These are phyloP conservation scores for Botrytis fragariae DNA, from an alignment of 2,329 filamentous ascomycete species.

Conservation along the genomic window DNA sequence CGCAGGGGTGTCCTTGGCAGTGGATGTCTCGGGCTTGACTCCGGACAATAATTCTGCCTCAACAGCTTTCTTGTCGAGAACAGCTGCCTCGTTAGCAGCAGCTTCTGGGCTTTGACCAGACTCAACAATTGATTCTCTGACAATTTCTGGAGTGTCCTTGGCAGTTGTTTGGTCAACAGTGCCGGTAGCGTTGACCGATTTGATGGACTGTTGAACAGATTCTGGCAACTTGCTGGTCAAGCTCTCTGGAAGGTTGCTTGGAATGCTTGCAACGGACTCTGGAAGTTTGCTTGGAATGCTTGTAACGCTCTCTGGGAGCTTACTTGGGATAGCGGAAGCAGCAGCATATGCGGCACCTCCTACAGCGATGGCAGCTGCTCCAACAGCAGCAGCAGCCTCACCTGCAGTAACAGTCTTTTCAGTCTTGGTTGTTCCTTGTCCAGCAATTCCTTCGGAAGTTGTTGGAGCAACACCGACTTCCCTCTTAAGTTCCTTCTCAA, in stretches of 20 bases:
- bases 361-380: conserved; percentile 45
- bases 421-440: conserved; percentile 52
- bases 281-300: conserved; percentile 51
- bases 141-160: conserved; percentile 53
- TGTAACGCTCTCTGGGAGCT: conserved; percentile 49
- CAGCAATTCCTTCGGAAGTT: conserved; percentile 56
- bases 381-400: conserved; percentile 45
- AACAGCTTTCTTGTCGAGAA: conserved; percentile 71
- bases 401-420: conserved; percentile 46
- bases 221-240: conserved; percentile 54
- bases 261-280: conserved; percentile 43
- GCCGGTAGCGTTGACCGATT: conserved; percentile 44
- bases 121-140: conserved; percentile 56
- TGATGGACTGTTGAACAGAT: conserved; percentile 51
- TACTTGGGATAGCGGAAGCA: conserved; percentile 48
- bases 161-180: conserved; percentile 44
- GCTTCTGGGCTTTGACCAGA: conserved; percentile 68
- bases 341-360: conserved; percentile 45
- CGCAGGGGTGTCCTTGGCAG: conserved; percentile 50
- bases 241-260: conserved; percentile 52
- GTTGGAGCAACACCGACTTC: conserved; percentile 61
- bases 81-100: conserved; percentile 63
- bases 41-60: conserved; percentile 72
- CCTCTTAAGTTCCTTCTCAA: conserved; percentile 68
- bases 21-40: conserved; percentile 45